Percentiles rank a stretch among this genome's conserved stretches.
Conservation (phyloP, 2,329 filamentous ascomycete genomes). For the Apiospora koreana region DNA sequence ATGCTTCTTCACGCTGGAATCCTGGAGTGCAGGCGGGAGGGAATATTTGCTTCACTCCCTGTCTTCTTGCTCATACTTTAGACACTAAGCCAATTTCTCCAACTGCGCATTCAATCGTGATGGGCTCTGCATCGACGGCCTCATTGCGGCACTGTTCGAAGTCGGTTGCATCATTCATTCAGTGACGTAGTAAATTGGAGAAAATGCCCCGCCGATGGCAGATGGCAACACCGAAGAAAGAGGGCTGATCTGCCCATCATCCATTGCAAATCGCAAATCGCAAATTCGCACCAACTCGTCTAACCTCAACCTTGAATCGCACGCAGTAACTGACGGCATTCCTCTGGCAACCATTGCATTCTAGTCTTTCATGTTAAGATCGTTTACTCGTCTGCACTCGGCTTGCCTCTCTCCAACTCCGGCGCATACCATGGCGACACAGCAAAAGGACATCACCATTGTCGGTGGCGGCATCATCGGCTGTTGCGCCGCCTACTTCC, state of each 20-base stretch:
- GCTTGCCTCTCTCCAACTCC: background rate
- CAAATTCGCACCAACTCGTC: too few species aligned
- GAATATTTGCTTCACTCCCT: too few species aligned
- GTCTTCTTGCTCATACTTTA: too few species aligned
- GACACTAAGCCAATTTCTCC: too few species aligned
- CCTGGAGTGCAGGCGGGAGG: too few species aligned
- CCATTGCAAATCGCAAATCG: background rate
- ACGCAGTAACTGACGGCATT: background rate
- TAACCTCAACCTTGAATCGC: background rate
- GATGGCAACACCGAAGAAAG: background rate
- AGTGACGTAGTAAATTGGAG: slow-evolving; percentile 3
- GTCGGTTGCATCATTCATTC: background rate
- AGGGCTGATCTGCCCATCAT: background rate
- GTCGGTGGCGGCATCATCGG: slow-evolving; percentile 76
- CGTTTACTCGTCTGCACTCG: background rate
- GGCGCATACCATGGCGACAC: background rate
- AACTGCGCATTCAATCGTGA: background rate
- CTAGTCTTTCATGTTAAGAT: background rate
- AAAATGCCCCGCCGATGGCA: slow-evolving; percentile 1
- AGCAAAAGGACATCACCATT: slow-evolving; percentile 32
- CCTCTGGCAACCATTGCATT: background rate
- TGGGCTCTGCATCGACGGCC: background rate
- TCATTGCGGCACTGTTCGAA: background rate
- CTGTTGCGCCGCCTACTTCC: slow-evolving; percentile 71
- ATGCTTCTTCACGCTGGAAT: background rate